A percentile compares a stretch with the other conserved stretches of the same genome.
These are phyloP conservation scores for Terfezia claveryi DNA, from an alignment of 495 filamentous ascomycete species.

Conservation along the genomic window DNA sequence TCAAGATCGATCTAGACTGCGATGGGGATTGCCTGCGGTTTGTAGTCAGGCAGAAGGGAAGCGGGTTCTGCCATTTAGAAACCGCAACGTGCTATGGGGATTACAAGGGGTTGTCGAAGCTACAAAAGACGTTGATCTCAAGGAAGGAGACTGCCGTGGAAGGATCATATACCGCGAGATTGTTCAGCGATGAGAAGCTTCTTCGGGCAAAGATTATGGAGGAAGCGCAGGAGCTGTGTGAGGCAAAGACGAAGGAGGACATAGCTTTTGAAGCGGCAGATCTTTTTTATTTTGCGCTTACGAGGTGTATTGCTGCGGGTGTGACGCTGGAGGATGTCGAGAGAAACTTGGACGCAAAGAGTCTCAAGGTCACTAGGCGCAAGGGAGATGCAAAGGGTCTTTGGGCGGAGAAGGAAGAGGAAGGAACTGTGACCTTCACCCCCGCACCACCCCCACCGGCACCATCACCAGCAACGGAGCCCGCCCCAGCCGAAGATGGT, in stretches of 20 bases:
- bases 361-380: slow-evolving; percentile 72
- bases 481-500: slow-evolving; percentile 30
- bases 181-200: slow-evolving; percentile 80
- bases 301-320: slow-evolving; percentile 63
- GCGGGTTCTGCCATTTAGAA: slow-evolving; percentile 86
- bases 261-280: slow-evolving; percentile 88
- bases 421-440: slow-evolving; percentile 23
- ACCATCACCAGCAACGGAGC: background rate
- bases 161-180: slow-evolving; percentile 77
- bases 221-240: slow-evolving; percentile 83
- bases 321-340: slow-evolving; percentile 75
- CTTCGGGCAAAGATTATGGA: slow-evolving; percentile 93
- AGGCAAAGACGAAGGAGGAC: slow-evolving; percentile 57
- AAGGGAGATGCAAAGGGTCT: slow-evolving; percentile 82
- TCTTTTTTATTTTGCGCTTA: slow-evolving; percentile 82
- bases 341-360: slow-evolving; percentile 79
- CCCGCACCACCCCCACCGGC: slow-evolving; percentile 11
- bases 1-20: slow-evolving; percentile 69
- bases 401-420: slow-evolving; percentile 60
- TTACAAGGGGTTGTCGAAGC: slow-evolving; percentile 53
- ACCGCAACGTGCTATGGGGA: slow-evolving; percentile 81
- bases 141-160: slow-evolving; percentile 61
- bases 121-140: slow-evolving; percentile 62
- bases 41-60: slow-evolving; percentile 67
- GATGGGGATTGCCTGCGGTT: slow-evolving; percentile 84